phyloP scores from a whole-genome alignment of 164 flowering plant genomes.

The Liquidambar formosana region DNA sequence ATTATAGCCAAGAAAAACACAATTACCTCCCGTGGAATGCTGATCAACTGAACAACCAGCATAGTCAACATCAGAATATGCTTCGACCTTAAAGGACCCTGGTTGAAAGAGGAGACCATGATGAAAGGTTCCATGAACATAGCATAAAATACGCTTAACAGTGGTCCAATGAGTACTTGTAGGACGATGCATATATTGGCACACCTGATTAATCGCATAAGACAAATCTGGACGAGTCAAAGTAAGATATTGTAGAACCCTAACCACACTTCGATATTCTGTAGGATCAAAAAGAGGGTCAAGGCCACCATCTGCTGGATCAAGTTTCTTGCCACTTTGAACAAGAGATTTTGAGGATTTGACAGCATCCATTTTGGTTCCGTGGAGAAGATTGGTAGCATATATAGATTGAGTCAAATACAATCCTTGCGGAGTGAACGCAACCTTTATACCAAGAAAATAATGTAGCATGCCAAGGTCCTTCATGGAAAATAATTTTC shows the following conservation, averaged over 20 bases:
- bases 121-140: neutral
- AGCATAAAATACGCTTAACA: neutral
- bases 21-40: neutral
- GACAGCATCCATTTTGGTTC: neutral
- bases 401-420: neutral
- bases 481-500: neutral
- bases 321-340: neutral
- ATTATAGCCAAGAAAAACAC: neutral
- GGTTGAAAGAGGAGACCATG: neutral
- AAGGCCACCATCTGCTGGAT: neutral
- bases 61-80: neutral
- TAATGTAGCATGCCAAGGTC: too few relatives aligned
- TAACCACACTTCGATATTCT: constrained; percentile 1
- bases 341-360: neutral
- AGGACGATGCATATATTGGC: neutral
- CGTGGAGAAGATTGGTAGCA: neutral
- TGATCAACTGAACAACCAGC: neutral
- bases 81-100: neutral
- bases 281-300: neutral
- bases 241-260: too few relatives aligned
- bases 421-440: neutral
- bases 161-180: neutral
- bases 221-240: too few relatives aligned
- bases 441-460: too few relatives aligned
- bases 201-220: too few relatives aligned